Base-by-base conservation (phyloP, 2,329 filamentous ascomycete genomes). In the Furcasterigmium furcatum region DNA sequence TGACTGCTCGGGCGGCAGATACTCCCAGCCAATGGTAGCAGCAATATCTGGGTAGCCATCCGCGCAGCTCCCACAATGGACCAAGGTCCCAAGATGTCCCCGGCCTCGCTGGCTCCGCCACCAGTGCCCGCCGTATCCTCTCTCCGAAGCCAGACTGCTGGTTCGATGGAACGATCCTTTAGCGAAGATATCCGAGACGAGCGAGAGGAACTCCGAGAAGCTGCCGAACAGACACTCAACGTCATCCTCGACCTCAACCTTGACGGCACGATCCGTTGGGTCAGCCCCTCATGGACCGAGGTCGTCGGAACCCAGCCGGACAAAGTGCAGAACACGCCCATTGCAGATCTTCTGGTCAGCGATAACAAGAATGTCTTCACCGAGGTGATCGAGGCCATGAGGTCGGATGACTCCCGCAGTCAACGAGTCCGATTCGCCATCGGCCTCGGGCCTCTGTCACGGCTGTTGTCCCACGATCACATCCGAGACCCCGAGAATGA, bases 211-310 rank as follows among this genome's bases (percentile, higher is more conserved):
- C 79, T 99, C 55, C 91, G 91, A 61, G 89, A 96, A 71, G 94
- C 92, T 34, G 94, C 92, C 42, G 92, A 97, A 69, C 90, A 96
- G 71, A 96, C 91, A 19, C 77, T 96, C 63, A 99, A 97, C 67
- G 88, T 95, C 52, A 96, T 99, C 63, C 79, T 99, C 62, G 92
- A 99, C 70, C 77, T 99, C 53, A 90, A 91, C 59, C 79, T 97
- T 46, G 88, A 96, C 61, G 90, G 90, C 53, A 87, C 83, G 50
- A 87, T 99, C 58, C 87, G 91, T 68, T 99, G 94, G 89, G 91
- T 95, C 57, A 97, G 92, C 64, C 89, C 91, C 12, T 96, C 92
- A 14, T 99, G 94, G 94, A 81, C 82, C 49, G 91, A 97, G 58
- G 87, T 99, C 41, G 86, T 97, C 49, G 94, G 94, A 47, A 92